Base-by-base conservation (phyloP, 768 basidiomycete species). In the Termitomyces sp. region DNA sequence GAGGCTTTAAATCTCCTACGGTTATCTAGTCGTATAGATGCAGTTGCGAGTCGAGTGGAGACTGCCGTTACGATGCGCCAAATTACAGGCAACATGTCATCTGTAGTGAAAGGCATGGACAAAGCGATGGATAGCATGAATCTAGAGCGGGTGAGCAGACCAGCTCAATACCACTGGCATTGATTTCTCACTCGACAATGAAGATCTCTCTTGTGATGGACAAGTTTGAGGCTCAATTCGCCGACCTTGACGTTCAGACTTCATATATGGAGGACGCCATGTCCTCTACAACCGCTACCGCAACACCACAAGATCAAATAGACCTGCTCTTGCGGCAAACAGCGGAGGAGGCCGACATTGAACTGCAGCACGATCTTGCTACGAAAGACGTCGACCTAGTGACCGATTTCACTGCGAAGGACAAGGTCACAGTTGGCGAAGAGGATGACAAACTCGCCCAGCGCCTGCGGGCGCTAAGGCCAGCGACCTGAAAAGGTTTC, bases 101-200 rank as follows among this genome's bases (percentile, higher is more conserved):
- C 89, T 39, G 97, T 98, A 3, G 97, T 99, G 49, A 88, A 87
- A 69, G 96, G 95, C 38, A 98, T 99, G 97, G 97, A 99, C 73
- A 92, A 90, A 71, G 97, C 97, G 4, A 98, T 99, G 97, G 91
- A 97, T 68, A 91, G 82, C 75, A 99, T 99, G 97, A 98, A 99
- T 79, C 84, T 98, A 59, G 97, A 99, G 69, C 84, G 90, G 72
- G 96, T 97, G 69, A 70, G 87, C 78, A 42, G n/a, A 39, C 7
- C 49, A 38, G 38, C 38, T 36, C 4, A 33, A 48, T 40, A 52
- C 24, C 44, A 22, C 33, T 33, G 50, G 40, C 5, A 56, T 38
- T 52, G 6, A 33, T 53, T 13, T 55, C 39, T 53, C 36, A 42
- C 55, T 52, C 35, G 18, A 38, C 28, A 16, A 35, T 33, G 22